Percentiles rank a stretch among this genome's conserved stretches.
Conservation (phyloP, 768 basidiomycete genomes). For the Russula ochroleuca region DNA sequence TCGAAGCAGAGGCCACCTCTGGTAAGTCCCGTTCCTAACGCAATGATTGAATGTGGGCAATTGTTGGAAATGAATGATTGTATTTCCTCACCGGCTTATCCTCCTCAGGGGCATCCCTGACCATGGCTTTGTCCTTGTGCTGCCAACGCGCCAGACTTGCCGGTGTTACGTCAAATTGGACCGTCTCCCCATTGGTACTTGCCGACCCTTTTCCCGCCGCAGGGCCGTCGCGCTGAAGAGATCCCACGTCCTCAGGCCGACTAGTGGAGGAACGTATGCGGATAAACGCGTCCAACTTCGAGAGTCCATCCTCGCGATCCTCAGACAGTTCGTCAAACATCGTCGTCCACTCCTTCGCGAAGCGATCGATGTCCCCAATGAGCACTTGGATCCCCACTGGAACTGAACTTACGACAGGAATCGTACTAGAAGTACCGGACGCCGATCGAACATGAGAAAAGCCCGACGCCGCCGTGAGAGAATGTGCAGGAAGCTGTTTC, state of each 20-base stretch:
- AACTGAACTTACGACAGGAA: neutral
- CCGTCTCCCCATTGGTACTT: neutral
- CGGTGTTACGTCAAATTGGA: neutral
- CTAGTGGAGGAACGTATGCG: neutral
- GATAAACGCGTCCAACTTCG: neutral
- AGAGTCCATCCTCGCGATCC: neutral
- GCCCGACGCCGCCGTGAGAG: neutral
- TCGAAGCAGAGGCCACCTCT: neutral
- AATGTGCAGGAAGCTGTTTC: neutral
- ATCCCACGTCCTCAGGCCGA: neutral
- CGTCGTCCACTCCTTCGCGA: constrained; percentile 19
- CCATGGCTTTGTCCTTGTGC: constrained; percentile 11
- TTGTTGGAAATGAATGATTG: neutral
- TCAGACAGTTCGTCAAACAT: constrained; percentile 20
- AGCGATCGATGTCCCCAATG: constrained; percentile 16
- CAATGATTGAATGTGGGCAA: neutral
- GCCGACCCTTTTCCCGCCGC: neutral
- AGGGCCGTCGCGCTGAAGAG: neutral
- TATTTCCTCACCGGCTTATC: neutral
- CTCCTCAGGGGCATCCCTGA: neutral
- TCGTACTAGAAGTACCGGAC: neutral
- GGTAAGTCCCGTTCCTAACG: neutral
- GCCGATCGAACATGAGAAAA: neutral
- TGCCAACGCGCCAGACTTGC: constrained; percentile 6
- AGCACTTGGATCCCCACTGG: constrained; percentile 14